Evolutionary conservation across 163 green algal species (phyloP), one percentile per base, ranked within the genome.

Genomic region (Chlamydomonas reinhardtii): DNA sequence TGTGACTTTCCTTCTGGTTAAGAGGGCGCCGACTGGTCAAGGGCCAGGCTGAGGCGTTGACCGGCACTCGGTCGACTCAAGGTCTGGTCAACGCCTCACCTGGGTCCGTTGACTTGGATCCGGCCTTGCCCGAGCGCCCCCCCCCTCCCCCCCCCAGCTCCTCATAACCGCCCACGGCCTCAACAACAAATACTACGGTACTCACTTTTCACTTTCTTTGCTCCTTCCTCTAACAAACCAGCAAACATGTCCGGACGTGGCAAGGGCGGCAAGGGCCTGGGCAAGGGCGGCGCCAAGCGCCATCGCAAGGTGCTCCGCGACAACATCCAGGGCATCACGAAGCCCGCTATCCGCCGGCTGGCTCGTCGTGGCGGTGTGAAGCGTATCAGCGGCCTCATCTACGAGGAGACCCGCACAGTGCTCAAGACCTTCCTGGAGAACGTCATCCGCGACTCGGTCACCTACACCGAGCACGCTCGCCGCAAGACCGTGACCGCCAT

Each of bases 341-440:
- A 98, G 94, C 95, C 95, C 71, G 95, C 95, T 62, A 98, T 98
- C 89, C 92, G 95, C 48, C 91, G 95, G 72, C 86, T 98, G 76
- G 95, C 95, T 83, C 94, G 95, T 83, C 95, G 95, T 90, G 95
- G 95, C 96, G 90, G 96, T 89, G 96, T 98, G 62, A 98, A 98
- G 94, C 95, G 96, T 77, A 95, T 95, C 87, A 92, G 86, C 83
- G 96, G 96, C 88, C 95, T 98, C 73, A 98, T 98, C 93, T 98
- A 98, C 88, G 95, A 98, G 94, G 96, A 98, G 94, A 98, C 96
- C 76, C 93, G 96, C 76, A 95, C 94, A 79, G 96, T 98, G 56
- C 94, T 98, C 78, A 98, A 98, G 94, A 93, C 98, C 62, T 99
- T 99, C 93, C 94, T 99, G 48, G 96, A 99, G 94, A 99, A 99